Evolutionary conservation across 2,329 filamentous ascomycete species (phyloP).

Genomic region (Albifimbria verrucaria): DNA sequence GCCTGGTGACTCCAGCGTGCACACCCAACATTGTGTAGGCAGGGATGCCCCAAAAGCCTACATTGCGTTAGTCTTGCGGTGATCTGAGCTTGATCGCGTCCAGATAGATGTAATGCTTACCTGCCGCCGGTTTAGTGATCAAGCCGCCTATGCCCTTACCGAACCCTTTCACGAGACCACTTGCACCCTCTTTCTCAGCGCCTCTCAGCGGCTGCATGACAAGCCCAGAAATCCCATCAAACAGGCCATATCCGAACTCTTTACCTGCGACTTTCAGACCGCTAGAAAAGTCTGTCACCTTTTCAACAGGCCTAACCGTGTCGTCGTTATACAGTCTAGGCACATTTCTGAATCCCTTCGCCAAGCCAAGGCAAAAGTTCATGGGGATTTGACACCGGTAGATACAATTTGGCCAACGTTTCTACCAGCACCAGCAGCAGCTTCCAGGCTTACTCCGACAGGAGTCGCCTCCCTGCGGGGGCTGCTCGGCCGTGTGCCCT

Average conservation of each 20-base stretch:
- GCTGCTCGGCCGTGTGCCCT: background rate
- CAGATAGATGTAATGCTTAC: slow-evolving; percentile 35
- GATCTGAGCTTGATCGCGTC: background rate
- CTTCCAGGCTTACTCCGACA: slow-evolving; percentile 42
- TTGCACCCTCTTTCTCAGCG: slow-evolving; percentile 42
- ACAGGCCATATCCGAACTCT: slow-evolving; percentile 74
- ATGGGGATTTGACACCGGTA: slow-evolving; percentile 78
- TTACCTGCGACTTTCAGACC: slow-evolving; percentile 76
- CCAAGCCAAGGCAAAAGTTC: slow-evolving; percentile 78
- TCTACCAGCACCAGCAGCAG: slow-evolving; percentile 62
- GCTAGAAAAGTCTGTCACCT: slow-evolving; percentile 72
- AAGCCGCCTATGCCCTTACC: slow-evolving; percentile 82
- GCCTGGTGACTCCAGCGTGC: slow-evolving; percentile 70
- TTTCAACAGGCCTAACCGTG: slow-evolving; percentile 72
- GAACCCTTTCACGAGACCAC: slow-evolving; percentile 72
- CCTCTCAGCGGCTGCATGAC: slow-evolving; percentile 72
- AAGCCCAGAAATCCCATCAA: slow-evolving; percentile 77
- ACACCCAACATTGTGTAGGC: slow-evolving; percentile 82
- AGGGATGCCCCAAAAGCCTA: slow-evolving; percentile 66
- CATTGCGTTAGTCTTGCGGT: slow-evolving; percentile 2
- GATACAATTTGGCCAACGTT: slow-evolving; percentile 69
- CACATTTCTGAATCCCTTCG: slow-evolving; percentile 84
- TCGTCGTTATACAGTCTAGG: slow-evolving; percentile 83
- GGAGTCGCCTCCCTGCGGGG: slow-evolving; percentile 12
- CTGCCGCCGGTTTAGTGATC: slow-evolving; percentile 77